A percentile compares a stretch with the other conserved stretches of the same genome.
These are phyloP conservation scores for Kwoniella sp. DNA, from an alignment of 768 basidiomycete species.

Conservation along the genomic window DNA sequence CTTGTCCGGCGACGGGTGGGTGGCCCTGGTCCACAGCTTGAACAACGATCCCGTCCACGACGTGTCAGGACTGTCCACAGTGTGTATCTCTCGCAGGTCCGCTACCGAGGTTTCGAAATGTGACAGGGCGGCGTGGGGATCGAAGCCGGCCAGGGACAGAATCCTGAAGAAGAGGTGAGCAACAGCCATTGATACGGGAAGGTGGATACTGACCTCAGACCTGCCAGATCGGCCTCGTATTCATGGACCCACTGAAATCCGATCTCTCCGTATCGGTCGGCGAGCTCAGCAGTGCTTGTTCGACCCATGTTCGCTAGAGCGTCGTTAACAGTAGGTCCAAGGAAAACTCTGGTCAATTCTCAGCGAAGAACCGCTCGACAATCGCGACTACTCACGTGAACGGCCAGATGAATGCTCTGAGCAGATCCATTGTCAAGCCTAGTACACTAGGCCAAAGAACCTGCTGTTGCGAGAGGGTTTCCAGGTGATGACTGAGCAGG, in stretches of 20 bases:
- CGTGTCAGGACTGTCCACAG: conserved; percentile 43
- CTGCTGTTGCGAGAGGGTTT: conserved; percentile 78
- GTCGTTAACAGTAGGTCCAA: conserved; percentile 94
- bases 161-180: conserved; percentile 56
- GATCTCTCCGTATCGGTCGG: conserved; percentile 58
- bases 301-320: conserved; percentile 77
- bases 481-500: conserved; percentile 82
- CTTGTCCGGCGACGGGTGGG: conserved; percentile 67
- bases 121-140: conserved; percentile 70
- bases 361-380: conserved; percentile 1
- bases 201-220: conserved; percentile 61
- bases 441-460: conserved; percentile 76
- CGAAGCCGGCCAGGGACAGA: conserved; percentile 87
- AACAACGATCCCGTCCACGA: conserved; percentile 39
- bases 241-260: conserved; percentile 78
- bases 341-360: conserved; percentile 50
- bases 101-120: conserved; percentile 67
- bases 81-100: conserved; percentile 30
- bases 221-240: conserved; percentile 87
- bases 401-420: conserved; percentile 77
- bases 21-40: conserved; percentile 55
- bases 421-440: conserved; percentile 69
- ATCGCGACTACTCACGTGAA: conserved; percentile 66
- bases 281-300: conserved; percentile 57
- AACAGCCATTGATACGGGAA: neutral